phyloP scores from a whole-genome alignment of 495 filamentous ascomycete genomes.

The Podospora didyma region DNA sequence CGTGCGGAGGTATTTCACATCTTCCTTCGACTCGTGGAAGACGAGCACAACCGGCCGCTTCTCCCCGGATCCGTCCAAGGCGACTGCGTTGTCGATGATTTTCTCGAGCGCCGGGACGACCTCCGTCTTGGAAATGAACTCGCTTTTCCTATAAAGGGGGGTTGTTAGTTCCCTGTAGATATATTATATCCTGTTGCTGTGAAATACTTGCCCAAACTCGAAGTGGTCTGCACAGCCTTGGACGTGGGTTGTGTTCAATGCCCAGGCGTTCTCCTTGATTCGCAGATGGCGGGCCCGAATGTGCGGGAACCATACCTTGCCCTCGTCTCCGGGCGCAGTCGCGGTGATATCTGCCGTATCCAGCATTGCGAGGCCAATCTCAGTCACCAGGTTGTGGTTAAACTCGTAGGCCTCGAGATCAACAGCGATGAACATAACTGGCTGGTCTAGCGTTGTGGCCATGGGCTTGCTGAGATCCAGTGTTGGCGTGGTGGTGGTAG shows the following conservation, averaged over 20 bases:
- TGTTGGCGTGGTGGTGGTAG: too few species aligned
- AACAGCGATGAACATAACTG: constrained; percentile 68
- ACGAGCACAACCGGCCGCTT: constrained; percentile 69
- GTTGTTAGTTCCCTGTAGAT: constrained; percentile 14
- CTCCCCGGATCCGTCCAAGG: constrained; percentile 2
- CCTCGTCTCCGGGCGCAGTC: constrained; percentile 55
- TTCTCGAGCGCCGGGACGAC: constrained; percentile 14
- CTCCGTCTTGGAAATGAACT: constrained; percentile 20
- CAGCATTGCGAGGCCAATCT: constrained; percentile 79
- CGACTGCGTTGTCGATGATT: constrained; percentile 23
- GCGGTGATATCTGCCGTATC: constrained; percentile 60
- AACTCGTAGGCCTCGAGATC: constrained; percentile 81
- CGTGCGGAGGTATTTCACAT: constrained; percentile 60
- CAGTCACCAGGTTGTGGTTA: constrained; percentile 61
- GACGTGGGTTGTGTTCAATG: constrained; percentile 62
- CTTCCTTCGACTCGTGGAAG: constrained; percentile 64
- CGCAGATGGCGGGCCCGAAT: constrained; percentile 74
- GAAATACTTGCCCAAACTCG: constrained; percentile 58
- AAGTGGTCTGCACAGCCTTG: constrained; percentile 69
- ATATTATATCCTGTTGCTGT: constrained; percentile 22
- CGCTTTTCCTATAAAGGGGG: constrained; percentile 23
- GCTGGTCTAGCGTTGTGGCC: constrained; percentile 41
- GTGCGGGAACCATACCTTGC: constrained; percentile 56
- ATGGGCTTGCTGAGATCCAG: constrained; percentile 18
- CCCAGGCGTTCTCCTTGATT: constrained; percentile 61